A percentile compares a stretch with the other conserved stretches of the same genome.
Evolutionary conservation across 176 grass and related monocot species (phyloP).

Genomic region (Dactylis glomerata): DNA sequence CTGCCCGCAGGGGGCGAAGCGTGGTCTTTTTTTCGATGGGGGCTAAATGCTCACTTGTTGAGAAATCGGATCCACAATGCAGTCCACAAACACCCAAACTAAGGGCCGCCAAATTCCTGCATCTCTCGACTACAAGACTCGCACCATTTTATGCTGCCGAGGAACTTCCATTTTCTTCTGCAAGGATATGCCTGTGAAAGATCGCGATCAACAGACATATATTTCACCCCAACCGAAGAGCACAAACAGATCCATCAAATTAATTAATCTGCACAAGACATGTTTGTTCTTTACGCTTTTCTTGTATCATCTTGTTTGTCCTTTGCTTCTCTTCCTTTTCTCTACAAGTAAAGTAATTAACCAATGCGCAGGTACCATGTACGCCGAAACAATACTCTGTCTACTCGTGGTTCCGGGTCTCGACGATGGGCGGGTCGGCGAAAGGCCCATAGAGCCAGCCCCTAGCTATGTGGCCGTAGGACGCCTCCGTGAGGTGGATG

Average conservation of each 20-base stretch:
- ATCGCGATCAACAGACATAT: background rate
- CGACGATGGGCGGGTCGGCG: slow-evolving; percentile 61
- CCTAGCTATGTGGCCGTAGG: slow-evolving; percentile 70
- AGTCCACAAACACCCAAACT: too few relatives aligned
- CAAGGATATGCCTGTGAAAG: too few relatives aligned
- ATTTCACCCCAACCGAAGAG: background rate
- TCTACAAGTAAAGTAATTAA: background rate
- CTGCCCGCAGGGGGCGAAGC: too few relatives aligned
- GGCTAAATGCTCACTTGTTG: too few relatives aligned
- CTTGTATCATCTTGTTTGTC: background rate
- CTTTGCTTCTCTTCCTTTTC: background rate
- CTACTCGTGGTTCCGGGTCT: background rate
- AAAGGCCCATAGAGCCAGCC: slow-evolving; percentile 79
- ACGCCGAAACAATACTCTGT: background rate
- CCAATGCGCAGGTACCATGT: background rate
- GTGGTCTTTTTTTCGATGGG: too few relatives aligned
- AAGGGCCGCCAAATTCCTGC: too few relatives aligned
- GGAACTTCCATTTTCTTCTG: too few relatives aligned
- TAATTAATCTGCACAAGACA: slow-evolving; percentile 29
- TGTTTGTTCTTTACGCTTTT: background rate
- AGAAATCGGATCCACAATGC: too few relatives aligned
- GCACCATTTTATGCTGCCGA: too few relatives aligned
- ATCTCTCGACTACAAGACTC: too few relatives aligned
- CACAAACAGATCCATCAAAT: slow-evolving; percentile 8
- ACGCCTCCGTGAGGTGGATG: slow-evolving; percentile 56